Evolutionary conservation across 129 eudicot species (phyloP), one percentile per base, ranked within the genome.

Genomic region (Heracleum sosnowskyi): DNA sequence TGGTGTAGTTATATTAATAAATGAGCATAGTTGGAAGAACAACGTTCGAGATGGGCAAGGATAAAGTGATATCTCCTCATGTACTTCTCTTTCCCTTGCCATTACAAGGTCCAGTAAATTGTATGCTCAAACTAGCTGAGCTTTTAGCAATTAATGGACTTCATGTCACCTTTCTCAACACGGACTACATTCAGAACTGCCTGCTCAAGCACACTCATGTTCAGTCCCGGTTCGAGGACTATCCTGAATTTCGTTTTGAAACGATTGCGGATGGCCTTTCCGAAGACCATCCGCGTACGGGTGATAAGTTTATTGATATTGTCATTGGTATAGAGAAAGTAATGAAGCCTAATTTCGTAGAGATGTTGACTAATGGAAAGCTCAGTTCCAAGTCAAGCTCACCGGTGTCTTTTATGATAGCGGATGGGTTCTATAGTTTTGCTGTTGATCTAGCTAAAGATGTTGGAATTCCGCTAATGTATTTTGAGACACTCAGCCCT

Each of bases 61-160:
- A n/a, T 24, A 33, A 57, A 77, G 31, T 18, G 73, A 60, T n/a
- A 16, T 36, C 85, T 73, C 84, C 89, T 74, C 96, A 87, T 77
- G 96, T 84, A 34, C 82, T 90, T 75, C 81, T 90, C n/a, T 87
- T 90, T 81, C 91, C 90, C 5, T 60, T 87, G 35, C 96, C 96
- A 16, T 76, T 86, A 64, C 96, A 90, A 71, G 89, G 96, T 69
- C 91, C 90, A 31, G 86, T 88, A 1, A 90, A 86, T 76, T 86
- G 82, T 22, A 88, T 75, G 82, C 87, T 90, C 71, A 86, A 86
- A 79, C 74, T 90, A 36, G 96, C 92, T 9, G 92, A 90, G 60
- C 83, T 90, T 24, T 71, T 90, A 11, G 88, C 85, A 74, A 73
- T 88, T 34, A 44, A 77, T 51, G 82, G 77, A 77, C 37, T 90